A percentile compares a stretch with the other conserved stretches of the same genome.
Evolutionary conservation across 2,329 filamentous ascomycete genomes (phyloP).

Genomic region (Daldinia sp.): DNA sequence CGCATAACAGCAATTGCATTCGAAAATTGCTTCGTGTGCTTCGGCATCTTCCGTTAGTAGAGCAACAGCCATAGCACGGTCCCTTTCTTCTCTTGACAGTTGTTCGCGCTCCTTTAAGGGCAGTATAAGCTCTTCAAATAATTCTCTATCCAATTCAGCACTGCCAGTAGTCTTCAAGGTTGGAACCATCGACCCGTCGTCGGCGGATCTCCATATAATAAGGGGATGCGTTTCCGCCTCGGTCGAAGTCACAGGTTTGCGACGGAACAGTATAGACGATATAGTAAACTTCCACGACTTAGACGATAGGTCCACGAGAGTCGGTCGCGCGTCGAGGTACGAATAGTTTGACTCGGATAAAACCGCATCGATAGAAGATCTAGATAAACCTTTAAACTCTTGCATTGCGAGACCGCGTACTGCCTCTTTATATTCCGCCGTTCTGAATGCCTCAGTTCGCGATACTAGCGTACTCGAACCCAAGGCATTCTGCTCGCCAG

Average conservation of each 20-base stretch:
- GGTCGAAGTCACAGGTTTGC: constrained; percentile 62
- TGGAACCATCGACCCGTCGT: constrained; percentile 65
- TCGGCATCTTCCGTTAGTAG: constrained; percentile 69
- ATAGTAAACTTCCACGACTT: constrained; percentile 82
- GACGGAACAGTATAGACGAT: constrained; percentile 72
- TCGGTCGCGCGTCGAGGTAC: constrained; percentile 75
- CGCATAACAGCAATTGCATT: constrained; percentile 82
- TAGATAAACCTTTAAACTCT: constrained; percentile 78
- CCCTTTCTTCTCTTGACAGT: constrained; percentile 57
- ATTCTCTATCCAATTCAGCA: constrained; percentile 68
- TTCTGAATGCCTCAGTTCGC: constrained; percentile 72
- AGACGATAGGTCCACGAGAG: constrained; percentile 71
- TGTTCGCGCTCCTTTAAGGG: constrained; percentile 59
- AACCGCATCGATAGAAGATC: constrained; percentile 78
- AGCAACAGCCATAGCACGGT: constrained; percentile 60
- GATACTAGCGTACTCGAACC: constrained; percentile 54
- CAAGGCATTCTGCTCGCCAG: constrained; percentile 39
- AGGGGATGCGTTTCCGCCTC: constrained; percentile 69
- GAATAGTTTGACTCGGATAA: constrained; percentile 83
- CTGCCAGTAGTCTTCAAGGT: constrained; percentile 72
- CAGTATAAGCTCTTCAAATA: constrained; percentile 64
- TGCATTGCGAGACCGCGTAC: constrained; percentile 73
- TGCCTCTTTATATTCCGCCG: constrained; percentile 71
- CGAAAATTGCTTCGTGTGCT: constrained; percentile 63
- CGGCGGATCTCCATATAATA: constrained; percentile 67